Percentiles rank a stretch among this genome's conserved stretches.
Evolutionary conservation across 164 flowering plant genomes (phyloP).

Genomic region (Brasenia schreberi): DNA sequence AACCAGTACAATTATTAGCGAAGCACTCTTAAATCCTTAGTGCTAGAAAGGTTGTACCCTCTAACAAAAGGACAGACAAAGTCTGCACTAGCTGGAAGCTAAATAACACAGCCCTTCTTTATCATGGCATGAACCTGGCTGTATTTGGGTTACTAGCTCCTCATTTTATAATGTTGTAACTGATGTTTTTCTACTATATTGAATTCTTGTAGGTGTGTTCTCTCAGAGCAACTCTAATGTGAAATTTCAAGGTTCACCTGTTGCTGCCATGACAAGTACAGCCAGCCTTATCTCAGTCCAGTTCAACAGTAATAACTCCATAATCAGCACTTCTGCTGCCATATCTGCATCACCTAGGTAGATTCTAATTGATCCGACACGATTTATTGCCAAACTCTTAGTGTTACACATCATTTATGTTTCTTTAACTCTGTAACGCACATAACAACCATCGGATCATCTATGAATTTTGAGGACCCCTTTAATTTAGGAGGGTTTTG

Average conservation of each 20-base stretch:
- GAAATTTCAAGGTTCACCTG: constrained; percentile 14
- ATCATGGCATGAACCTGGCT: too few species aligned
- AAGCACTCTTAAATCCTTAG: too few species aligned
- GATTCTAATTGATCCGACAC: background rate
- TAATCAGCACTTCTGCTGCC: constrained; percentile 2
- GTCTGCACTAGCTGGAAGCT: too few species aligned
- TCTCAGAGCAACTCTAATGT: constrained; percentile 10
- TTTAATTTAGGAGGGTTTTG: too few species aligned
- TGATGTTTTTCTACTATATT: background rate
- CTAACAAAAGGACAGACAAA: too few species aligned
- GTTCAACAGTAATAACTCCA: constrained; percentile 8
- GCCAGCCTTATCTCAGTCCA: constrained; percentile 16
- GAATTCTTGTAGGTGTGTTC: constrained; percentile 22
- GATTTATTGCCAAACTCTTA: background rate
- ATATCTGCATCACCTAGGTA: constrained; percentile 14
- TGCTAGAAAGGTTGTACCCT: too few species aligned
- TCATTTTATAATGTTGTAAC: background rate
- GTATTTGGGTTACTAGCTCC: too few species aligned
- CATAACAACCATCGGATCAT: too few species aligned
- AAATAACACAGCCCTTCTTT: too few species aligned
- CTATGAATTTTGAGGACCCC: too few species aligned
- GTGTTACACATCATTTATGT: background rate
- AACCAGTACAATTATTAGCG: too few species aligned
- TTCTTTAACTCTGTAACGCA: too few species aligned
- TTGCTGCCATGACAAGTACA: constrained; percentile 5